Base-by-base conservation (phyloP, 1,139 yeast species). In the Scheffersomyces quercinus region DNA sequence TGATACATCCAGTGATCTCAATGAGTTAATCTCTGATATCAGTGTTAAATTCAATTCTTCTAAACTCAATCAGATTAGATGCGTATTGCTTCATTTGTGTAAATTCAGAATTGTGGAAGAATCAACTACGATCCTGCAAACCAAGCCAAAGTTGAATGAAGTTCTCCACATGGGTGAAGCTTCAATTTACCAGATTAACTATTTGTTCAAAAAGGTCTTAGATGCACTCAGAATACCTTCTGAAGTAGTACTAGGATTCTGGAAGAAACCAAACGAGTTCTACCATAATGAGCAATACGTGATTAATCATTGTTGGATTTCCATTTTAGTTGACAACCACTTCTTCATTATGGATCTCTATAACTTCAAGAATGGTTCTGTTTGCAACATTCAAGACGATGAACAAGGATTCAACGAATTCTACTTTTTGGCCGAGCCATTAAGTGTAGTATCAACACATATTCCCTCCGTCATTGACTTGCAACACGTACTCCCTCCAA, bases 231-330 rank as follows among this genome's bases (percentile, higher is more conserved):
- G 85, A 20, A 76, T 93, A 36, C 83, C 85, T 9, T 80, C 90
- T 49, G 95, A 87, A 50, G 75, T 90, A 1, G 82, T 93, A 1
- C 69, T 82, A 30, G 99, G 99, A 3, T 88, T 88, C 54, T 75
- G 93, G 69, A 89, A 91, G 58, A 79, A 83, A 29, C 96, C 96
- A 4, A 81, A 82, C 38, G 82, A 79, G 50, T 66, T 74, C 47
- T 73, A 75, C 51, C 79, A 73, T 50, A 67, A 70, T 46, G 81
- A 81, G 64, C 65, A 65, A 46, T 79, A 83, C 43, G 80, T 81
- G 31, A 71, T 83, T 36, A 89, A 90, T 57, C 99, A 93, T 63
- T 82, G 88, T 47, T 93, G 99, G 99, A 75, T 90, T 44, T 82
- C 96, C 1, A 82, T 90, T 1, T 62, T 85, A 24, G 67, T 90